Evolutionary conservation across 2,329 filamentous ascomycete genomes (phyloP), one percentile per base, ranked within the genome.

Genomic region (Colletotrichum tropicale): DNA sequence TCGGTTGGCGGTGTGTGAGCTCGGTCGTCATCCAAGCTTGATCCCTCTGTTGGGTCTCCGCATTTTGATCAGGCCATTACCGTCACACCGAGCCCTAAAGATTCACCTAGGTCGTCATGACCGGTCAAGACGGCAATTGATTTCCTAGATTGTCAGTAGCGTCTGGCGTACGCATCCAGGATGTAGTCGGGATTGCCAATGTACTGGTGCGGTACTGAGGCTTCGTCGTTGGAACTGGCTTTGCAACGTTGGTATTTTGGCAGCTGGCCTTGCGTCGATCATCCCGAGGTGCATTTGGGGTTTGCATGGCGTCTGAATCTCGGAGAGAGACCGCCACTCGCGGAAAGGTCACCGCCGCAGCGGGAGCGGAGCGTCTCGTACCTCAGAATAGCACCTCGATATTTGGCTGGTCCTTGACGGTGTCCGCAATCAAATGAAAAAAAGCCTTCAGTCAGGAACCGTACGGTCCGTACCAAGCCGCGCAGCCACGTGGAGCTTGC

Each of bases 181-280:
- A 26, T 61, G 32, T 21, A 24, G 38, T 16, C 36, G 28, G 24
- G 21, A 28, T 9, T 52, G 26, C 26, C 6, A 62, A 26, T 52
- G n/a, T 21, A 21, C 43, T 52, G 21, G n/a, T 52, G 43, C n/a
- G 43, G 43, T 12, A 30, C 32, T 52, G 36, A 30, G 24, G 13
- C 26, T 61, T 18, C 34, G 67, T 70, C 32, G 48, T 71, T 32
- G 28, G 71, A 58, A 36, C 26, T 66, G 60, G 24, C 71, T 74
- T 74, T 48, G 38, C 70, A 38, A 36, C n/a, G 24, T 70, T 66
- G 24, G 28, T 38, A 16, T 36, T 36, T 55, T 26, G 61, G 16
- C 48, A 52, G 34, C 48, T n/a, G 66, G 71, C 30, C 34, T 66
- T 71, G 71, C 18, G 52, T 61, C 61, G 72, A 75, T 71, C 52